These are phyloP conservation scores for Copromyces sp. DNA, from an alignment of 495 filamentous ascomycete genomes.

Conservation along the genomic window DNA sequence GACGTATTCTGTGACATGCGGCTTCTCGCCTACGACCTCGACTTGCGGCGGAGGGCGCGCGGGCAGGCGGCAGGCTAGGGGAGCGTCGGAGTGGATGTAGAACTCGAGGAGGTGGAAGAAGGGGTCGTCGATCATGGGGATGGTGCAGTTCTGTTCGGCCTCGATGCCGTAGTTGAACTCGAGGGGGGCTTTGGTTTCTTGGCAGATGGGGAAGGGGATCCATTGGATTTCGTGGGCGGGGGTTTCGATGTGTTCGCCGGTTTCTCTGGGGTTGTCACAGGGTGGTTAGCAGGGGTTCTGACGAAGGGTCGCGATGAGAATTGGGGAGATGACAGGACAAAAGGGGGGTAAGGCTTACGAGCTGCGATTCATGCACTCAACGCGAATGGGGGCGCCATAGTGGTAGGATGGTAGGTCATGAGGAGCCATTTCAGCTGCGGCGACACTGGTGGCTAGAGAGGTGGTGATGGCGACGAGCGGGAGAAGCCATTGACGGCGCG, in stretches of 20 bases:
- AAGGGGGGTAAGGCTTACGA: conserved; percentile 27
- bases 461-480: neutral
- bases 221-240: conserved; percentile 77
- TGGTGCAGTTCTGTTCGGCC: conserved; percentile 82
- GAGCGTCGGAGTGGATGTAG: conserved; percentile 95
- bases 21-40: conserved; percentile 35
- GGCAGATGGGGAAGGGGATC: conserved; percentile 84
- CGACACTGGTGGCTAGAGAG: neutral
- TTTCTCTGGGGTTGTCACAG: conserved; percentile 34
- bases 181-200: conserved; percentile 75
- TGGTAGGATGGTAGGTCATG: conserved; percentile 35
- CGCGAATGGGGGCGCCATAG: conserved; percentile 36
- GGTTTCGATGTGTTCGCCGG: conserved; percentile 69
- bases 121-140: conserved; percentile 70
- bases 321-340: neutral
- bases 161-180: conserved; percentile 79
- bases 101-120: conserved; percentile 98
- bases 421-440: neutral
- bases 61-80: conserved; percentile 84
- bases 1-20: conserved; percentile 40
- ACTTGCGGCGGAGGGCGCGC: conserved; percentile 52
- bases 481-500: neutral
- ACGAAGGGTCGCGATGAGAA: neutral
- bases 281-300: neutral
- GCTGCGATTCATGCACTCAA: conserved; percentile 48